phyloP scores from a whole-genome alignment of 495 filamentous ascomycete genomes.

The Aspergillus carlsbadensis region DNA sequence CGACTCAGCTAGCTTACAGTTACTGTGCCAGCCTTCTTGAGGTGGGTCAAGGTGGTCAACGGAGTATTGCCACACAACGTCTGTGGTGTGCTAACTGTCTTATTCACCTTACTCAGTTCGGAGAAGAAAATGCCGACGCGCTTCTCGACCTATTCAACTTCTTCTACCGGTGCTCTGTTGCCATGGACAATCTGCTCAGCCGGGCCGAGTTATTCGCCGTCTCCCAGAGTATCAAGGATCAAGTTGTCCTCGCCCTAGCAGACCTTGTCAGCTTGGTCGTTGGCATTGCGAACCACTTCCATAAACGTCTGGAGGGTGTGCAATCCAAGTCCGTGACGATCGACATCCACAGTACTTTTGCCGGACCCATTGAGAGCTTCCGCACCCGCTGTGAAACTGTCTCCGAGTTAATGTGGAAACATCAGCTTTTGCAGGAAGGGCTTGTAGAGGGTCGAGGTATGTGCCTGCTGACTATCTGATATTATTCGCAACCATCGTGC shows the following conservation, averaged over 20 bases:
- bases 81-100: neutral
- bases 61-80: neutral
- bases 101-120: slow-evolving; percentile 21
- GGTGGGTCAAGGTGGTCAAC: slow-evolving; percentile 24
- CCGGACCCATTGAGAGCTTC: slow-evolving; percentile 32
- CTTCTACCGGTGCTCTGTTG: slow-evolving; percentile 34
- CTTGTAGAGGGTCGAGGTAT: slow-evolving; percentile 23
- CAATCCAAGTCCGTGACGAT: slow-evolving; percentile 29
- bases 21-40: slow-evolving; percentile 35
- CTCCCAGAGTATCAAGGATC: slow-evolving; percentile 41
- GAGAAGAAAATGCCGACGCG: slow-evolving; percentile 33
- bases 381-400: slow-evolving; percentile 31
- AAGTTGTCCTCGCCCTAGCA: slow-evolving; percentile 34
- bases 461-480: neutral
- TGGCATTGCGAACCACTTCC: slow-evolving; percentile 31
- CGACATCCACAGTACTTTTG: slow-evolving; percentile 34
- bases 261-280: slow-evolving; percentile 37
- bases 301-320: slow-evolving; percentile 23
- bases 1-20: slow-evolving; percentile 35
- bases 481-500: neutral
- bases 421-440: slow-evolving; percentile 30
- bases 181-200: slow-evolving; percentile 33
- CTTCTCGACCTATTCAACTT: slow-evolving; percentile 37
- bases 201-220: slow-evolving; percentile 34
- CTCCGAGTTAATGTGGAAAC: slow-evolving; percentile 36